Evolutionary conservation across 169 alveolate species (phyloP).

Genomic region (Toxoplasma gondii): DNA sequence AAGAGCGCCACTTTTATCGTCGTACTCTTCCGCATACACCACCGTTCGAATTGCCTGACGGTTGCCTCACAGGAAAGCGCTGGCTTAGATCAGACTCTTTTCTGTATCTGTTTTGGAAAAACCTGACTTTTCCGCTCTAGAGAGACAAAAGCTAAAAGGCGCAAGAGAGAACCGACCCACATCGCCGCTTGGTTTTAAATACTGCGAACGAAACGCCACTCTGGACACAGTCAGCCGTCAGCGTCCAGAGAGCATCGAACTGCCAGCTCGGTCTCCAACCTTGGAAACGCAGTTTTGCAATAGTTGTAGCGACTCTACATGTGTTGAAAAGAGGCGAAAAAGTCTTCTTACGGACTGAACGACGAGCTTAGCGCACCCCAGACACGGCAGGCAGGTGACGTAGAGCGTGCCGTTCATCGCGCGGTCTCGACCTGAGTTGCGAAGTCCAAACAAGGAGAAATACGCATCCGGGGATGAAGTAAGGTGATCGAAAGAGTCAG

Average conservation of each 20-base stretch:
- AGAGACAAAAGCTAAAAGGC: not conserved
- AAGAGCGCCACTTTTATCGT: conserved; percentile 37
- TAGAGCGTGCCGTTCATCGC: conserved; percentile 76
- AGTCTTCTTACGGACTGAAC: conserved; percentile 72
- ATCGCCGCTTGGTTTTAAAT: too few relatives aligned
- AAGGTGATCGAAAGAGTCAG: too few relatives aligned
- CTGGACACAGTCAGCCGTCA: not conserved
- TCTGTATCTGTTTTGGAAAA: not conserved
- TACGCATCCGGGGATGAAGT: not conserved
- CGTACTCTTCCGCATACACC: conserved; percentile 73
- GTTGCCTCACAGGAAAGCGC: too few relatives aligned
- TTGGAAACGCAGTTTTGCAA: not conserved
- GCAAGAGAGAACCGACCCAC: too few relatives aligned
- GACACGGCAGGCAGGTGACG: conserved; percentile 83
- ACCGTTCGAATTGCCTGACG: conserved; percentile 73
- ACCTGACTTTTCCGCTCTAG: not conserved
- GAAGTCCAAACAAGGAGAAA: not conserved
- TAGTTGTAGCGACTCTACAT: not conserved
- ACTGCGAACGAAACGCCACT: too few relatives aligned
- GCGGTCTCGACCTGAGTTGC: conserved; percentile 71
- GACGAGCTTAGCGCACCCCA: conserved; percentile 82
- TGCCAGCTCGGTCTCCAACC: too few relatives aligned
- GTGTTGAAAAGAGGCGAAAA: not conserved
- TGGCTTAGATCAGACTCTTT: not conserved
- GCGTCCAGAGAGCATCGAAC: not conserved